Conservation (phyloP, 805 yeast species). For the Monosporozyma servazzii region DNA sequence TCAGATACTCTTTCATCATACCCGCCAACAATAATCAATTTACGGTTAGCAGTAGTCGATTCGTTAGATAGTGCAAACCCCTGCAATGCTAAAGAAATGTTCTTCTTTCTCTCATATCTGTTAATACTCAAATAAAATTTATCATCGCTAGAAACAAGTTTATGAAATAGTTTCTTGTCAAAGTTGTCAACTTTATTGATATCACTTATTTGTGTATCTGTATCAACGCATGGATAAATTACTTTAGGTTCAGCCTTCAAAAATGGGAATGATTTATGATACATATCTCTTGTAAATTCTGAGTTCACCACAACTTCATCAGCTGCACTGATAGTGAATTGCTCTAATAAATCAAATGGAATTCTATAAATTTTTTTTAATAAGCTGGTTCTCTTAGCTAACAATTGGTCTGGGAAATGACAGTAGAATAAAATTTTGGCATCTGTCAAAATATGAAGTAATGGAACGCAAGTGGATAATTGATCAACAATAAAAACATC, state of each 20-base stretch:
- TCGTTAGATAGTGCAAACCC: constrained; percentile 43
- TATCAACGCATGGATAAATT: constrained; percentile 58
- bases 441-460: constrained; percentile 40
- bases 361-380: constrained; percentile 59
- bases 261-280: constrained; percentile 51
- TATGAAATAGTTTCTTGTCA: constrained; percentile 11
- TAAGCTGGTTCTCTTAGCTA: constrained; percentile 50
- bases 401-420: constrained; percentile 87
- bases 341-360: constrained; percentile 82
- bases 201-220: constrained; percentile 23
- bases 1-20: constrained; percentile 70
- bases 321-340: constrained; percentile 63
- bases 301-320: constrained; percentile 86
- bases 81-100: constrained; percentile 65
- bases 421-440: constrained; percentile 71
- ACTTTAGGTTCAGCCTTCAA: constrained; percentile 24
- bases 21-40: constrained; percentile 81
- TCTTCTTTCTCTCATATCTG: constrained; percentile 82
- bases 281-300: constrained; percentile 65
- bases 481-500: constrained; percentile 86
- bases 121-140: constrained; percentile 63
- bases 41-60: constrained; percentile 26
- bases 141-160: constrained; percentile 8
- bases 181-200: constrained; percentile 10
- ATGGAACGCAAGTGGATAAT: constrained; percentile 69